Evolutionary conservation across 2,329 filamentous ascomycete species (phyloP), one percentile per base, ranked within the genome.

Genomic region (Trichoderma gracile): DNA sequence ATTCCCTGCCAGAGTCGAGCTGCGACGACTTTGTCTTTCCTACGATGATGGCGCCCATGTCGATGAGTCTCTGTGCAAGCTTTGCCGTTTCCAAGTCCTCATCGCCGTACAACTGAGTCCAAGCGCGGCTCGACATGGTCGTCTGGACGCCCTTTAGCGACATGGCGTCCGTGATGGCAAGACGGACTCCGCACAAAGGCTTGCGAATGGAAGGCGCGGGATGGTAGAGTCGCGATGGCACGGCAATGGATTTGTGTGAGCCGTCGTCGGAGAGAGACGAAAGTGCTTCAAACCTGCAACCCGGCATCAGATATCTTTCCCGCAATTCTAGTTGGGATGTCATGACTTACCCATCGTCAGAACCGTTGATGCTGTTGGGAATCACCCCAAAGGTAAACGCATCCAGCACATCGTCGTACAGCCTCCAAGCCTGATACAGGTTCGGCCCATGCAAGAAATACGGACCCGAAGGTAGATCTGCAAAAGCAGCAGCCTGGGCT

Each of bases 61-160:
- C 81, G 3, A 89, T 78, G 0, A 91, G 73, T 2, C 78, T 77
- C 57, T 86, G 82, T 0, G 87, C 79, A 1, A 82, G 77, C 0
- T 80, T 71, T 0, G 83, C 82, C 1, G 83, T 87, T 3, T 69
- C 70, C 2, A 74, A 78, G 4, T 71, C 71, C 0, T 78, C 75
- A 3, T 78, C 70, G 1, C 78, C 75, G 61, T 86, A 83, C 3
- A 89, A 73, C 40, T 81, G 75, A 23, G 80, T 81, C 78, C 83
- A 89, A 1, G 86, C 82, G 38, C 83, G 77, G 62, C 86, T 88
- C 0, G 86, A 87, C 38, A 83, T 78, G 1, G 79, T 79, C 0
- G 84, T 87, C 14, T 79, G 79, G 0, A 87, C 73, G 1, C 87
- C 87, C n/a, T 71, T 67, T 0, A 80, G 63, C 3, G 74, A 70